Evolutionary conservation across 108 stramenopile genomes (phyloP).

Genomic region (Conticribra guillardii): DNA sequence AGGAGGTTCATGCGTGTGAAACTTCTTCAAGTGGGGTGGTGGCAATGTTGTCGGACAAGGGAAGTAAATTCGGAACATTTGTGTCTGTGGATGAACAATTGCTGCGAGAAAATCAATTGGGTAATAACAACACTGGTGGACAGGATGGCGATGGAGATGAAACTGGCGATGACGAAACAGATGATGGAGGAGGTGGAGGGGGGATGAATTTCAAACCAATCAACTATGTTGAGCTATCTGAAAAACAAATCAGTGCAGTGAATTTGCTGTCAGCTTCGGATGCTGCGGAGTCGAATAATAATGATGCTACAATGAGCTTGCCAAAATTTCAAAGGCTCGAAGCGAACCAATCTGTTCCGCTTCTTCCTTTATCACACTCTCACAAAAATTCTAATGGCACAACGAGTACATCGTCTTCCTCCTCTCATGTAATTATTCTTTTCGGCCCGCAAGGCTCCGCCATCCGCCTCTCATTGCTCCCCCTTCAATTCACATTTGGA

Average conservation of each 20-base stretch:
- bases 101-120: not conserved
- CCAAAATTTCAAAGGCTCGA: conserved; percentile 38
- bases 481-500: conserved; percentile 49
- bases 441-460: conserved; percentile 48
- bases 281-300: not conserved
- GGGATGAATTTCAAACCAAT: not conserved
- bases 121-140: not conserved
- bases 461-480: conserved; percentile 40
- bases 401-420: conserved; percentile 1
- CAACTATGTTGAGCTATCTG: conserved; percentile 36
- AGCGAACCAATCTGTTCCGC: conserved; percentile 32
- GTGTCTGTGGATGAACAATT: conserved; percentile 42
- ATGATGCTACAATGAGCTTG: no score
- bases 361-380: conserved; percentile 43
- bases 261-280: conserved; percentile 10
- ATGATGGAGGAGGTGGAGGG: conserved; percentile 26
- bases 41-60: conserved; percentile 43
- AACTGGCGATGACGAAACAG: conserved; percentile 40
- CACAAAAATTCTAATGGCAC: no score
- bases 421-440: conserved; percentile 36
- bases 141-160: conserved; percentile 27
- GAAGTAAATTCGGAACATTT: conserved; percentile 56
- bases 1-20: conserved; percentile 34
- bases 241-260: conserved; percentile 41
- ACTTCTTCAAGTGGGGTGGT: conserved; percentile 29